Conservation (phyloP, 768 basidiomycete genomes). For the Agaricus sinodeliciosus region DNA sequence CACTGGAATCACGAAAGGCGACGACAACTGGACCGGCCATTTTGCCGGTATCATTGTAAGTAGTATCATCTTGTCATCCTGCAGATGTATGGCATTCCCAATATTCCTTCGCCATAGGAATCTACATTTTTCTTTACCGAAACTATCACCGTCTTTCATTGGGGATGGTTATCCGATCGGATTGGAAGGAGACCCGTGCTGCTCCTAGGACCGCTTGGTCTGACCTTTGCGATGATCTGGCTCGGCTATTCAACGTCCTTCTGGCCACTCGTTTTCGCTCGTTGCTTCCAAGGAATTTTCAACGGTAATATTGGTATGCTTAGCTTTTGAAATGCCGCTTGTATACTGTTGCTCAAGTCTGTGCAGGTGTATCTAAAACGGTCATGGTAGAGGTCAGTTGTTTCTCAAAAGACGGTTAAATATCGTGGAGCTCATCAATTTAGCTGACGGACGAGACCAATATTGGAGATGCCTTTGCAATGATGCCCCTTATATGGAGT, state of each 20-base stretch:
- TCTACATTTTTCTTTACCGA: constrained; percentile 40
- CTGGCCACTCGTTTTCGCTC: constrained; percentile 21
- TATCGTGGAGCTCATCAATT: not conserved
- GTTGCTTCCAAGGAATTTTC: constrained; percentile 30
- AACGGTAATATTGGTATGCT: constrained; percentile 29
- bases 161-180: constrained; percentile 38
- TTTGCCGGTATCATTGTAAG: constrained; percentile 42
- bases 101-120: constrained; percentile 21
- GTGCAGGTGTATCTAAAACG: constrained; percentile 35
- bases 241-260: constrained; percentile 38
- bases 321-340: not conserved
- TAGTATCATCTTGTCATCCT: not conserved
- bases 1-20: constrained; percentile 35
- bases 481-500: constrained; percentile 29
- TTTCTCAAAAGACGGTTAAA: not conserved
- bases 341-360: not conserved
- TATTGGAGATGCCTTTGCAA: constrained; percentile 29
- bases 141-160: constrained; percentile 34
- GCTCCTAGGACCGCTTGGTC: constrained; percentile 35
- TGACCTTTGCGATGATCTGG: constrained; percentile 32
- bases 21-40: constrained; percentile 39
- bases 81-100: not conserved
- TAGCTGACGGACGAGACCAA: constrained; percentile 33
- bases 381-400: constrained; percentile 36
- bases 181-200: constrained; percentile 39